Evolutionary conservation across 2,329 filamentous ascomycete species (phyloP).

Genomic region (Trichoderma koningii): DNA sequence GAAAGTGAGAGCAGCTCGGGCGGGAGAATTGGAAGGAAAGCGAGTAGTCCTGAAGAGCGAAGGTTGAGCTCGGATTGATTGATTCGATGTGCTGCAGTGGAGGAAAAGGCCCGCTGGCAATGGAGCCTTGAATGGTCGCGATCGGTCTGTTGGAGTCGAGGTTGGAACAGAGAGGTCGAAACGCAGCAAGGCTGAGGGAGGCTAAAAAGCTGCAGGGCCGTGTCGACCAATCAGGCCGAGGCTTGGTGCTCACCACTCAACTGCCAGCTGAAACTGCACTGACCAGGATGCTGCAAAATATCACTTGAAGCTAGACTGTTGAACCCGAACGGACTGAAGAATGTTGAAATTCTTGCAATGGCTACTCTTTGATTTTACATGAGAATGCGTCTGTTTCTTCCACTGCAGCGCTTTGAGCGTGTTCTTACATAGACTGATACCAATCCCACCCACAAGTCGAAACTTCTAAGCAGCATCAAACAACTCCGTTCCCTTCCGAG

Average conservation of each 20-base stretch:
- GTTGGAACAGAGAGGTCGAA: constrained; percentile 19
- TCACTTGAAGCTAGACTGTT: too few relatives aligned
- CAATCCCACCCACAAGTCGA: not conserved
- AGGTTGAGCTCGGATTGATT: not conserved
- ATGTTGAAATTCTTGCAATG: too few relatives aligned
- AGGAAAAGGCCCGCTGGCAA: not conserved
- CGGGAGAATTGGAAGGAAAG: not conserved
- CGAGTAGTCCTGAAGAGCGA: too few relatives aligned
- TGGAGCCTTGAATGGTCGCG: not conserved
- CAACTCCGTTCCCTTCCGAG: constrained; percentile 11
- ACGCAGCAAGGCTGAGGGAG: constrained; percentile 25
- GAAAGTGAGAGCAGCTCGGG: not conserved
- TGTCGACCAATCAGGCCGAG: constrained; percentile 17
- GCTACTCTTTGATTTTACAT: too few relatives aligned
- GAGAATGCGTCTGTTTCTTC: not conserved
- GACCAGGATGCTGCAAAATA: not conserved
- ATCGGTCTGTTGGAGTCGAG: not conserved
- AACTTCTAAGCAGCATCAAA: constrained; percentile 6
- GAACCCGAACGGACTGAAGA: too few relatives aligned
- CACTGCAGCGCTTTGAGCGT: not conserved
- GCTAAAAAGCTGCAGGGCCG: constrained; percentile 21
- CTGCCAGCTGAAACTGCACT: not conserved
- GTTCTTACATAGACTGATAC: constrained; percentile 7
- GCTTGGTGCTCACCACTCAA: not conserved
- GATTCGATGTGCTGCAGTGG: not conserved